phyloP scores from a whole-genome alignment of 495 filamentous ascomycete species.

The Talaromyces nanjingensis region DNA sequence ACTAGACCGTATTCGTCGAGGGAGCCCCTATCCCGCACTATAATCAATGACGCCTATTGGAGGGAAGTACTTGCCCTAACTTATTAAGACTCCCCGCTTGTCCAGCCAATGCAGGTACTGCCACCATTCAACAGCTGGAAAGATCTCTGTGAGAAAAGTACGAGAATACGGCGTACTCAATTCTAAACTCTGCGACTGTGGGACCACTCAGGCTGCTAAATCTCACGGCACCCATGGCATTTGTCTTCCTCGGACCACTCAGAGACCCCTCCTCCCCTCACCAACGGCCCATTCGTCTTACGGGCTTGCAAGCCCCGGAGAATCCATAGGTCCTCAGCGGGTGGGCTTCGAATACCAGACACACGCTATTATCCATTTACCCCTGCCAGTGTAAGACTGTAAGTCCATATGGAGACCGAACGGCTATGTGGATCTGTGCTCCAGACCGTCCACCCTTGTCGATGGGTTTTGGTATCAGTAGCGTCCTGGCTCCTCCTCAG shows the following conservation, averaged over 20 bases:
- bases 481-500: conserved; percentile 1
- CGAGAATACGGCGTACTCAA: neutral
- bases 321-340: neutral
- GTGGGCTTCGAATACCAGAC: neutral
- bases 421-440: neutral
- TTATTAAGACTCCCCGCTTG: neutral
- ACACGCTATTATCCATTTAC: neutral
- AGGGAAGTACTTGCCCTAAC: neutral
- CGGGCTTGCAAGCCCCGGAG: neutral
- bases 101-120: conserved; percentile 4
- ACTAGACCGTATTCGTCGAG: neutral
- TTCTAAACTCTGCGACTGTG: neutral
- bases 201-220: neutral
- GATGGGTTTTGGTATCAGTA: neutral
- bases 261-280: neutral
- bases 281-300: neutral
- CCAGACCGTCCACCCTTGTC: neutral
- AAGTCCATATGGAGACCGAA: neutral
- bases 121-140: neutral
- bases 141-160: neutral
- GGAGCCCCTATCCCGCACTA: neutral
- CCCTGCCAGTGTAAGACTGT: neutral
- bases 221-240: neutral
- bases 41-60: neutral
- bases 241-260: neutral